Percentiles rank a stretch among this genome's conserved stretches.
Evolutionary conservation across 179 eudicot genomes (phyloP).

Genomic region (Carnegiea gigantea): DNA sequence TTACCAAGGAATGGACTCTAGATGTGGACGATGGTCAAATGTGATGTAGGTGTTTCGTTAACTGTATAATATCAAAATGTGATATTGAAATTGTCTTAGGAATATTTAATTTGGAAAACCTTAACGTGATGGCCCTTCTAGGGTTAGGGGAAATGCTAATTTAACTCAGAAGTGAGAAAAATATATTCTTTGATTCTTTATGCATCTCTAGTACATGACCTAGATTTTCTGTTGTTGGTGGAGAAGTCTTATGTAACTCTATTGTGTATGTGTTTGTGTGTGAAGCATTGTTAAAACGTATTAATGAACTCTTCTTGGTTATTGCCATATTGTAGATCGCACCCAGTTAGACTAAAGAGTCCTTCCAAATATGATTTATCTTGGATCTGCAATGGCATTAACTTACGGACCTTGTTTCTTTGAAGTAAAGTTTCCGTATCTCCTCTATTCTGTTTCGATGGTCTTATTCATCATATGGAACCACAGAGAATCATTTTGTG

Average conservation of each 20-base stretch:
- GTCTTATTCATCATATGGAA: not conserved
- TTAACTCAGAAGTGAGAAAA: not conserved
- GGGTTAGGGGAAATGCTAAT: not conserved
- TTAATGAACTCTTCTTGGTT: conserved; percentile 7
- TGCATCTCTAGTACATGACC: not conserved
- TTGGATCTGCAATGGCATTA: conserved; percentile 50
- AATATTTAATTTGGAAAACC: not conserved
- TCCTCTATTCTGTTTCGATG: not conserved
- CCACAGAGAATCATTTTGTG: not conserved
- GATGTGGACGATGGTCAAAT: no score
- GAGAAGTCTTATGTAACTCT: not conserved
- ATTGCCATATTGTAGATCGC: conserved; percentile 34
- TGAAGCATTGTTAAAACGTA: not conserved
- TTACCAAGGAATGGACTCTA: not conserved
- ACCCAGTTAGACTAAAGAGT: conserved; percentile 45
- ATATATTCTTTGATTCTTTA: not conserved
- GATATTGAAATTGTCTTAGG: no score
- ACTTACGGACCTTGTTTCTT: conserved; percentile 63
- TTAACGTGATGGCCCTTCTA: not conserved
- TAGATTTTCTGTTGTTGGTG: not conserved
- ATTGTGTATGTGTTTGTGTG: not conserved
- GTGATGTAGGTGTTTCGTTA: no score
- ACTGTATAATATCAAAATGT: no score
- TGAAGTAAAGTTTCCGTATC: conserved; percentile 41
- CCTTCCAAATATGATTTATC: conserved; percentile 21